These are phyloP conservation scores for Abrus pulchellus DNA, from an alignment of 306 rosid species.

Conservation along the genomic window DNA sequence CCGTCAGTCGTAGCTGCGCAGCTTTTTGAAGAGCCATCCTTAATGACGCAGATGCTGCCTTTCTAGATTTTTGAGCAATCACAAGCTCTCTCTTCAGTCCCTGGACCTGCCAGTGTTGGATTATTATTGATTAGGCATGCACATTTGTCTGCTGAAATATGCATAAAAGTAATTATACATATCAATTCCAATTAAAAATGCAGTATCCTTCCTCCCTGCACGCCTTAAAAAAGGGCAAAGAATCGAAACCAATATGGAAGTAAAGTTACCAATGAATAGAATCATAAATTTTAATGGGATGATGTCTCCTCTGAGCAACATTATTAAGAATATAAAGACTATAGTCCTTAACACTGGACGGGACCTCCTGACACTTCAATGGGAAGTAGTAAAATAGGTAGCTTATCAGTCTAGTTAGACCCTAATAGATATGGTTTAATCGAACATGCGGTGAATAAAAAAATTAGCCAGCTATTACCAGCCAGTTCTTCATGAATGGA, in stretches of 20 bases:
- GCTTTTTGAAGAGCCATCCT: slow-evolving; percentile 91
- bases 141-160: slow-evolving; percentile 35
- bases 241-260: slow-evolving; percentile 37
- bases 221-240: slow-evolving; percentile 2
- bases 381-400: background rate
- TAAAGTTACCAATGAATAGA: slow-evolving; percentile 14
- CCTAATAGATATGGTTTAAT: background rate
- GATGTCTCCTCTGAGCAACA: slow-evolving; percentile 11
- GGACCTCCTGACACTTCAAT: background rate
- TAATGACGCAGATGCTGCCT: slow-evolving; percentile 84
- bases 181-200: slow-evolving; percentile 25
- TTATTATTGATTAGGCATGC: slow-evolving; percentile 29
- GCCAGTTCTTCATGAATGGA: background rate
- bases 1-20: slow-evolving; percentile 86
- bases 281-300: slow-evolving; percentile 6
- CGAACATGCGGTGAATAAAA: background rate
- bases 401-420: background rate
- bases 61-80: slow-evolving; percentile 83
- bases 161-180: slow-evolving; percentile 35
- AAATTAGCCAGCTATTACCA: background rate
- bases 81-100: slow-evolving; percentile 86
- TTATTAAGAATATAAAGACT: slow-evolving; percentile 4
- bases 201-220: slow-evolving; percentile 26
- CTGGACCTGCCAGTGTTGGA: slow-evolving; percentile 76
- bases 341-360: slow-evolving; percentile 10